Evolutionary conservation across 305 asterid species (phyloP), one percentile per base, ranked within the genome.

Genomic region (Solanum hybrid): DNA sequence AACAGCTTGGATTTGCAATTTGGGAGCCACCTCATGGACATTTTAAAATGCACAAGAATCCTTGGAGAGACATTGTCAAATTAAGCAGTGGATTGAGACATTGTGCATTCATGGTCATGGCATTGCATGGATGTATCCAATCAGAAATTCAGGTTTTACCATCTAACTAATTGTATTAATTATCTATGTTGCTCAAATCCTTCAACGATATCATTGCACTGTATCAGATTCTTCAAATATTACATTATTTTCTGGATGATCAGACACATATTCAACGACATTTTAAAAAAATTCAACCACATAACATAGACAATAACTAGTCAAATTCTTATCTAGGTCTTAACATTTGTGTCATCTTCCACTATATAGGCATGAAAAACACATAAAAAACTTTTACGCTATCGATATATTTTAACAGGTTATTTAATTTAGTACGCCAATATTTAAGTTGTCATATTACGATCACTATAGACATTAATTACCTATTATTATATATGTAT

Each of bases 21-120:
- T 94, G 95, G 95, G 96, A 94, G 66, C 96, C 95, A 22, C 94
- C 94, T 84, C 94, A 93, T 31, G 95, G 96, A 2, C 91, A 90
- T 27, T 93, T 91, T 79, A 94, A 46, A 85, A 92, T 46, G 93
- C 89, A 88, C 10, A 86, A 91, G 6, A 92, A 90, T 79, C 95
- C 93, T 0, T 92, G 96, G 96, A 93, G 79, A 85, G 88, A 87
- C 73, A 92, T 87, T 56, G 93, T 92, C 17, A 92, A 90, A 90
- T 87, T 92, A 26, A 93, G 93, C 77, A 92, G 91, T 86, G 93
- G 95, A 16, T 40, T 93, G 27, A 91, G 95, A 91, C 94, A 93
- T 89, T 93, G 95, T 88, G 95, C 96, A 27, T 93, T 90, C 22
- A 92, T 88, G 91, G 94, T 93, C 76, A 94, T 93, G 96, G 95